Base-by-base conservation (phyloP, 2,329 filamentous ascomycete species). In the Aureobasidium namibiae region DNA sequence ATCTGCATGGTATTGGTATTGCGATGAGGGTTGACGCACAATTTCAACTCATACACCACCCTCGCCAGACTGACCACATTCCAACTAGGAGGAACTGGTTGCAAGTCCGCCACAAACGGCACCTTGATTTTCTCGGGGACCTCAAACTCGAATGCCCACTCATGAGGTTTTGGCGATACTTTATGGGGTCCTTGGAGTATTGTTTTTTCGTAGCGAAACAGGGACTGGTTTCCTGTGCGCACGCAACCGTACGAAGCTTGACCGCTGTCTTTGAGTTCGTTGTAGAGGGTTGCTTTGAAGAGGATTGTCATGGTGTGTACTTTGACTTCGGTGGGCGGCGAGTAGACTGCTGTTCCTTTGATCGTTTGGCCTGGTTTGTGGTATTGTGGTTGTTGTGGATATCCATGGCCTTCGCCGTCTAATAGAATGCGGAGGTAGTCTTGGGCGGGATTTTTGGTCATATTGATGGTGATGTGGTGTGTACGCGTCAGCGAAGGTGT, bases 251-350 rank as follows among this genome's bases (percentile, higher is more conserved):
- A 41, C 1, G 16, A 33, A 6, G 24, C 24, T 31, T 42, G 36
- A 10, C 34, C 33, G 6, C 23, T 33, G 2, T 54, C 38, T 10
- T 18, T 23, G 23, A 54, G 18, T 14, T 33, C 50, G n/a, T 18
- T 54, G 36, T 54, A 54, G 24, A 54, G 50, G 18, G 50, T 54
- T 10, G 36, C 34, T 42, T 54, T 54, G 38, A 54, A 54, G 38
- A 54, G 23, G n/a, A 54, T 23, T 6, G 24, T 54, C 50, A 54
- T 54, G 16, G 18, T 23, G 10, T 54, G 36, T 5, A 54, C 36
- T 26, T 54, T 54, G 8, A 54, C 50, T 42, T 54, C 36, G 4
- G 38, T 24, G 5, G 50, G 33, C 4, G 50, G 50, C 9, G 36
- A 41, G 26, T 41, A 54, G 36, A 16, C 42, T 4, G 50, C 50